Evolutionary conservation across 192 early-diverging fungal genomes (phyloP).

Genomic region (Backusella westeae): DNA sequence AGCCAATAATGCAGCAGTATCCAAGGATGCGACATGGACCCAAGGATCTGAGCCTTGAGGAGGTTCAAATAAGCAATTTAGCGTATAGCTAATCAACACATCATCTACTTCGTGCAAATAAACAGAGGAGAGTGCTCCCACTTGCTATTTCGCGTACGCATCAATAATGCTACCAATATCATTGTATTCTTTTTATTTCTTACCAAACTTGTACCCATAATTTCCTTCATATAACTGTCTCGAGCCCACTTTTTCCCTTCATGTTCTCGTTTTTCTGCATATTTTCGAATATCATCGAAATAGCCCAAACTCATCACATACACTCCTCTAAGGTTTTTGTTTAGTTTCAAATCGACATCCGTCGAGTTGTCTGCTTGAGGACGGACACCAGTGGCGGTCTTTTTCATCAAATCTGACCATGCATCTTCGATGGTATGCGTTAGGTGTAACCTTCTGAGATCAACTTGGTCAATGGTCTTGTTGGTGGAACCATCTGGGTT

Average conservation of each 20-base stretch:
- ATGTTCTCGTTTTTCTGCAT: slow-evolving; percentile 37
- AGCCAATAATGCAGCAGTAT: slow-evolving; percentile 38
- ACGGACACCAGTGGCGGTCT: background rate
- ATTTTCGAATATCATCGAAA: slow-evolving; percentile 47
- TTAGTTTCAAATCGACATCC: slow-evolving; percentile 28
- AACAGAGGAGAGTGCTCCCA: slow-evolving; percentile 46
- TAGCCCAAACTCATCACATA: slow-evolving; percentile 56
- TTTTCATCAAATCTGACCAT: slow-evolving; percentile 8
- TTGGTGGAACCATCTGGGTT: background rate
- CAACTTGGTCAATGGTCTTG: background rate
- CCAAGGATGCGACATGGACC: slow-evolving; percentile 39
- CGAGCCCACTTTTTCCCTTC: slow-evolving; percentile 41
- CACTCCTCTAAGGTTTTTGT: slow-evolving; percentile 38
- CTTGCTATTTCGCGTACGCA: slow-evolving; percentile 31
- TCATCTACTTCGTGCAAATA: slow-evolving; percentile 51
- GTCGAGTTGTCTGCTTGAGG: background rate
- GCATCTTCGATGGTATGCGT: background rate
- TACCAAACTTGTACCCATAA: slow-evolving; percentile 57
- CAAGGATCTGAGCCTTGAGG: slow-evolving; percentile 35
- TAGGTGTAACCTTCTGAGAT: background rate
- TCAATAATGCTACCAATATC: background rate
- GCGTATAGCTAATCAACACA: slow-evolving; percentile 41
- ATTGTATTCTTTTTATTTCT: background rate
- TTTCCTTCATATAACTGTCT: slow-evolving; percentile 48
- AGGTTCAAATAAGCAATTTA: slow-evolving; percentile 40